Base-by-base conservation (phyloP, 176 grass and related monocot genomes). In the Melocanna baccifera region DNA sequence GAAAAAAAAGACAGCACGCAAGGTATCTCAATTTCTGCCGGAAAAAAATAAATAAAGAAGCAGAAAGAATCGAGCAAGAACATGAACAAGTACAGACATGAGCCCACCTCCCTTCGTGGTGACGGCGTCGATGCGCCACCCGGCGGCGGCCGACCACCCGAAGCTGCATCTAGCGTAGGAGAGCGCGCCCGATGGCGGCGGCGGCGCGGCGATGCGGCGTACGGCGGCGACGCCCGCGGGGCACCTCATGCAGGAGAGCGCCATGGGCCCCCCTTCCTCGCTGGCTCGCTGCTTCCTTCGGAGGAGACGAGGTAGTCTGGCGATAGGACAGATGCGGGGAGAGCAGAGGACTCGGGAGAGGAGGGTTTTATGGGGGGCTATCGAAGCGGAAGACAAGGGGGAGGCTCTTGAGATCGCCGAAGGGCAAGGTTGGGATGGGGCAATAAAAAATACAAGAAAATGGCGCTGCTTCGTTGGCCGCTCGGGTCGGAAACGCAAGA, bases 321-420 rank as follows among this genome's bases (percentile, higher is more conserved):
- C 11, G 71, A 46, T 25, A 73, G 65, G 23, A 32, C 13, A 34
- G 46, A 43, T 11, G 66, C 2, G 43, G 34, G 36, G 22, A 26
- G 77, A 34, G 75, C 32, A 52, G 20, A 10, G 10, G 73, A 7
- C 50, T 52, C 16, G 6, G 7, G 28, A 4, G 8, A 19, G 14
- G 51, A 19, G 70, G 82, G 71, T 89, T 89, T 79, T 83, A 84
- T 92, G 73, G 84, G 91, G 91, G 85, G 75, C 66, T 84, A 92
- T 92, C 87, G 84, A 86, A 69, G 50, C 1, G 3, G 16, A 68
- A 26, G 78, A 10, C 36, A 52, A 7, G 37, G 51, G 18, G 51
- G 8, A 26, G 46, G 52, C 69, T 87, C 84, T 87, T 81, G 87
- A 77, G 80, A 87, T 87, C 57, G 56, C 87, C 75, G 80, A 92